Evolutionary conservation across 2,329 filamentous ascomycete genomes (phyloP).

Genomic region (Mariannaea elegans): DNA sequence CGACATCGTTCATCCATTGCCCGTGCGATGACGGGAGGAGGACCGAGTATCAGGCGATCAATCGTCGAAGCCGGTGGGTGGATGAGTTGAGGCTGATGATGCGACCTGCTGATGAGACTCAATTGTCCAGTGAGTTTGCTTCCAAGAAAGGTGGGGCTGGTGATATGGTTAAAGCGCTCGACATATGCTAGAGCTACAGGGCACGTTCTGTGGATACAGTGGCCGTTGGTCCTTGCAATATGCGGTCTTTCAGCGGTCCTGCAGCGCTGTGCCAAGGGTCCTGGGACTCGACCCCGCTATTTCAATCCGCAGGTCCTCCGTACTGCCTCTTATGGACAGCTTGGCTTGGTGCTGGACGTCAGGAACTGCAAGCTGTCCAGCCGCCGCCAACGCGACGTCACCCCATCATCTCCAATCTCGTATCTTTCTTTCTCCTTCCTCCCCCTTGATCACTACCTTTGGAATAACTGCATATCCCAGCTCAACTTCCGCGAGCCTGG

Average conservation of each 20-base stretch:
- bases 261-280: slow-evolving; percentile 10
- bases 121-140: neutral
- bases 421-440: neutral
- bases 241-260: slow-evolving; percentile 3
- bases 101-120: slow-evolving; percentile 3
- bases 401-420: slow-evolving; percentile 11
- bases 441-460: neutral
- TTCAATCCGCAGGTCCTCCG: neutral
- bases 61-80: slow-evolving; percentile 11
- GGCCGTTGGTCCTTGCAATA: slow-evolving; percentile 1
- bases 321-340: slow-evolving; percentile 19
- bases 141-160: slow-evolving; percentile 4
- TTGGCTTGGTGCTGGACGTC: slow-evolving; percentile 17
- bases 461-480: neutral
- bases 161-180: neutral
- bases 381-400: slow-evolving; percentile 19
- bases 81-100: slow-evolving; percentile 26
- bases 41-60: slow-evolving; percentile 11
- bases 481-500: neutral
- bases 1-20: slow-evolving; percentile 30
- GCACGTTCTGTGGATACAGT: slow-evolving; percentile 9
- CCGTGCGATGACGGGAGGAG: slow-evolving; percentile 1
- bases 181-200: neutral
- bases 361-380: slow-evolving; percentile 17
- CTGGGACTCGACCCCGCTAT: slow-evolving; percentile 2